Evolutionary conservation across 2,329 filamentous ascomycete genomes (phyloP), one percentile per base, ranked within the genome.

Genomic region (Beauveria varroae): DNA sequence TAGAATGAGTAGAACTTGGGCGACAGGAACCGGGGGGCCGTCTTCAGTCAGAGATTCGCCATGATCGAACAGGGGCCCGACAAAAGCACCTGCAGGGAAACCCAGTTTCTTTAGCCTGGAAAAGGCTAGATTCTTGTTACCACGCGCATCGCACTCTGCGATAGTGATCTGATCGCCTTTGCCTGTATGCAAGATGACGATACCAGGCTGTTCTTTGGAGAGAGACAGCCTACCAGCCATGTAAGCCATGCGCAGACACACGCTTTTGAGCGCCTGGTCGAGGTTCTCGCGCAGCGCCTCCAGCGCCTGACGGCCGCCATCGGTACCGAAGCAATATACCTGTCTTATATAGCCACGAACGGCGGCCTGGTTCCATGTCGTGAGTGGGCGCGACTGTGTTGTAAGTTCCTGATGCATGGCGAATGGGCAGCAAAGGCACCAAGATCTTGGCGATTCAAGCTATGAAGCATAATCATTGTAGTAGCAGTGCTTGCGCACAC

Each of bases 1-100:
- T 57, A 77, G 71, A 46, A 72, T 70, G n/a, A 70, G 73, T 16
- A 74, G 71, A 6, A 79, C 68, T n/a, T 69, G 69, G 2, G 72
- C 70, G 12, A 75, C 75, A 0, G 76, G 77, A 26, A 76, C 67
- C 3, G 55, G 60, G 0, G 65, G 65, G 6, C 64, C 65, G 4
- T 50, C 57, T 62, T 66, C 60, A 10, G 26, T 57, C 60, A 52
- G 63, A n/a, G 37, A 49, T 30, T 53, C 47, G 18, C 46, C 40
- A 9, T 64, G 46, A n/a, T 62, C 28, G 47, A 72, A 72, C 1
- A 65, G 60, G 0, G 67, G 63, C 26, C 67, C 66, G 18, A 74
- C 69, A 63, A 73, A 74, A 0, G 66, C 67, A 7, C 62, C 65
- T 0, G 70, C 68, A 2, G 72, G 69, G 60, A 74, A 75, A 5